Evolutionary conservation across 2,329 filamentous ascomycete genomes (phyloP).

Genomic region (Sporothrix brunneoviolacea): DNA sequence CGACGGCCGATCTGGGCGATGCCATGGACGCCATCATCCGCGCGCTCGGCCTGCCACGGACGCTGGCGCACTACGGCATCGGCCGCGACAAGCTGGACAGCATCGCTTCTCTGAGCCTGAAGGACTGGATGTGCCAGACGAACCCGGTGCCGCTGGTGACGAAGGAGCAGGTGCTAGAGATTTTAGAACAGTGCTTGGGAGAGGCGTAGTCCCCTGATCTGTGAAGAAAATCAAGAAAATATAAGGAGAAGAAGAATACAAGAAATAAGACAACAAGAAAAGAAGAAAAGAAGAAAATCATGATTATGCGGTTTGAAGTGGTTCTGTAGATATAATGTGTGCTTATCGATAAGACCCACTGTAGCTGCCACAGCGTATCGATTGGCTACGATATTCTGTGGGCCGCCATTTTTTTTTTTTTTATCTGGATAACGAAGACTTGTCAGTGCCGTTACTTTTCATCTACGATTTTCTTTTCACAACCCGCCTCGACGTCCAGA

Average conservation of each 20-base stretch:
- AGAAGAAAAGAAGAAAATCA: not conserved
- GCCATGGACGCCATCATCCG: constrained; percentile 40
- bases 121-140: constrained; percentile 37
- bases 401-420: not conserved
- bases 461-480: no score
- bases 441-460: no score
- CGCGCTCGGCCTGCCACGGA: constrained; percentile 43
- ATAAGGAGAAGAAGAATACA: not conserved
- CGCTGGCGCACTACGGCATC: constrained; percentile 39
- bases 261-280: not conserved
- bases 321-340: not conserved
- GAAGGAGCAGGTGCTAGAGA: constrained; percentile 41
- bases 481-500: not conserved
- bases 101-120: constrained; percentile 38
- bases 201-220: not conserved
- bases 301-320: not conserved
- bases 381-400: not conserved
- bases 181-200: constrained; percentile 33
- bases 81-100: constrained; percentile 37
- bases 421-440: no score
- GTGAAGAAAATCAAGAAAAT: not conserved
- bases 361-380: no score
- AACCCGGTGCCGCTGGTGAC: constrained; percentile 40
- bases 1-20: constrained; percentile 38
- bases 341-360: constrained; percentile 3